phyloP scores from a whole-genome alignment of 352 stramenopile genomes.

The Globisporangium apiculatum region DNA sequence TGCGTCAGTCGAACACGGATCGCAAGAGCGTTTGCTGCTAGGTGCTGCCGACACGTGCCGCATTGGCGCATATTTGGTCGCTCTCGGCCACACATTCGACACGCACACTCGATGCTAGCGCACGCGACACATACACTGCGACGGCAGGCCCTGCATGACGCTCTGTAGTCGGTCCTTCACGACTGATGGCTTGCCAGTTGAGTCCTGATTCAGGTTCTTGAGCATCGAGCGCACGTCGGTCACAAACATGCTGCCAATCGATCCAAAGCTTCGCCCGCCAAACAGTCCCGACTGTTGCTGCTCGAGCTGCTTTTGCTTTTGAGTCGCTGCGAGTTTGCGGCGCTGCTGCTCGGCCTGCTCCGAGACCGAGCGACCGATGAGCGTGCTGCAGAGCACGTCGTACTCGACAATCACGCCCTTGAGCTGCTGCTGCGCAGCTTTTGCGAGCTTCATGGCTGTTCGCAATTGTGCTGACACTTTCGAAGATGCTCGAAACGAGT shows the following conservation, averaged over 20 bases:
- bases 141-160: conserved; percentile 49
- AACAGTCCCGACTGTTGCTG: conserved; percentile 17
- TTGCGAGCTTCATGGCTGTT: conserved; percentile 54
- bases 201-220: conserved; percentile 53
- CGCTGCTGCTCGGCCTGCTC: conserved; percentile 29
- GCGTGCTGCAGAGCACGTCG: conserved; percentile 66
- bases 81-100: too few species aligned
- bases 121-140: conserved; percentile 29
- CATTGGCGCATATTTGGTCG: too few species aligned
- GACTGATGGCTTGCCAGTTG: conserved; percentile 51
- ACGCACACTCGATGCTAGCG: too few species aligned
- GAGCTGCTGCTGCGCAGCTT: conserved; percentile 55
- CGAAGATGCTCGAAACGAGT: too few species aligned
- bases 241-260: conserved; percentile 35
- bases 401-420: conserved; percentile 76
- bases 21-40: background rate
- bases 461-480: too few species aligned
- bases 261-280: conserved; percentile 4
- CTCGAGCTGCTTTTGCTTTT: conserved; percentile 15
- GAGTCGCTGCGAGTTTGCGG: conserved; percentile 12
- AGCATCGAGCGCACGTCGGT: conserved; percentile 54
- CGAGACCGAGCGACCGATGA: conserved; percentile 34
- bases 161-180: conserved; percentile 60
- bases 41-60: too few species aligned
- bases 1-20: background rate